Evolutionary conservation across 345 rosid genomes (phyloP), one percentile per base, ranked within the genome.

Genomic region (Aurinia saxatilis): DNA sequence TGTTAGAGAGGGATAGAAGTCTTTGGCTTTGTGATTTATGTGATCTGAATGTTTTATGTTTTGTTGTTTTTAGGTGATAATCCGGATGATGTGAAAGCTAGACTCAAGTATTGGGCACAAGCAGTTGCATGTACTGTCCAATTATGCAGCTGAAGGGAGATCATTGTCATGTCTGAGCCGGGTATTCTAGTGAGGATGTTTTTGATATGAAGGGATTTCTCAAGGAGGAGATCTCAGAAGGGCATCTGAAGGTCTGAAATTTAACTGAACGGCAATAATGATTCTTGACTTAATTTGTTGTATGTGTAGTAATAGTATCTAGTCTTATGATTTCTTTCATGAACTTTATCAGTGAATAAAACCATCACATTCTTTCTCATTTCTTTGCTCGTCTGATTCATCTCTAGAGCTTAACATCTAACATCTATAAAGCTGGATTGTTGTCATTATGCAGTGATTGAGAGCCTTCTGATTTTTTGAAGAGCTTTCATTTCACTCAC

Each of bases 61-160:
- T 17, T 36, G 18, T 11, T 66, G n/a, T 3, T 31, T 9, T 38
- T 68, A 91, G 96, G 96, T 65, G 98, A 91, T 35, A 86, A 88
- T 75, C 98, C 98, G 0, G 96, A 88, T 68, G 98, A 91, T 77
- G 98, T 91, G 40, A 91, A 91, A 73, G 98, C 98, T 39, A 81
- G 98, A 65, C 91, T 91, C 45, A 91, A 86, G 74, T 88, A 66
- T 52, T 91, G 98, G 98, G 96, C 98, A 42, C 98, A 91, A 78
- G 79, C 98, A 1, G 98, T 91, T 69, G 98, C 98, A 0, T 91
- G 98, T 69, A 91, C 98, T 16, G 98, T 91, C 38, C 79, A 63
- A 41, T 57, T 91, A 13, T 91, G 98, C 84, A 88, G 82, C 78
- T 88, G 72, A 86, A 72, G 10, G 38, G 15, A n/a, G n/a, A 62